Evolutionary conservation across 2,329 filamentous ascomycete genomes (phyloP), one percentile per base, ranked within the genome.

Genomic region (Arthrobotrys iridis): DNA sequence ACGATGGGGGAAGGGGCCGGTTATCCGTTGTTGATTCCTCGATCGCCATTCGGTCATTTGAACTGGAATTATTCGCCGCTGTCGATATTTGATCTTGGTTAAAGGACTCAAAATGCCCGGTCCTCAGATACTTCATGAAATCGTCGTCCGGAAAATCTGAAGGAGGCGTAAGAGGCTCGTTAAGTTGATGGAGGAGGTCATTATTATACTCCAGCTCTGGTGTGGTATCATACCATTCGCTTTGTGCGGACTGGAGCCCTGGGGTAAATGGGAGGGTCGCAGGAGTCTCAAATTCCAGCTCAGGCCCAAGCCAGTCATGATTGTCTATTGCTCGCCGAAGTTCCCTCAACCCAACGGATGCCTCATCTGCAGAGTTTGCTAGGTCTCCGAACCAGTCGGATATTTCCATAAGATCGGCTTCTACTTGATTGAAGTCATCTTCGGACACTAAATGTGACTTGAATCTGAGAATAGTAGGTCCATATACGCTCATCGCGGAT

Each of bases 211-310:
- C 8, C 13, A n/a, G n/a, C n/a, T 22, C 30, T 6, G 0, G 3
- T n/a, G 30, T 18, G 3, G 50, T 24, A 24, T 55, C 30, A 22
- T 22, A 24, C 28, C 30, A 35, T 20, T 1, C 3, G 13, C 28
- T 15, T 3, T 1, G 28, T 30, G n/a, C 50, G 4, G n/a, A n/a
- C n/a, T n/a, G n/a, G n/a, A 24, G 18, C 30, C 30, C 30, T 6
- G 50, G 50, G 7, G 50, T 55, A 20, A 35, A 55, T n/a, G 50
- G 50, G 18, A 55, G 50, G 8, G 30, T 55, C n/a, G 18, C 50
- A 24, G 50, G 50, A n/a, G 50, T 55, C 10, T 22, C 1, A 24
- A 7, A 24, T 13, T n/a, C 15, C 30, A 18, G 10, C 13, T 22
- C 18, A 15, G 11, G n/a, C 22, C 15, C 8, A 13, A 18, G 4